These are phyloP conservation scores for Phytophthora hibernalis DNA, from an alignment of 352 stramenopile species.

Conservation along the genomic window DNA sequence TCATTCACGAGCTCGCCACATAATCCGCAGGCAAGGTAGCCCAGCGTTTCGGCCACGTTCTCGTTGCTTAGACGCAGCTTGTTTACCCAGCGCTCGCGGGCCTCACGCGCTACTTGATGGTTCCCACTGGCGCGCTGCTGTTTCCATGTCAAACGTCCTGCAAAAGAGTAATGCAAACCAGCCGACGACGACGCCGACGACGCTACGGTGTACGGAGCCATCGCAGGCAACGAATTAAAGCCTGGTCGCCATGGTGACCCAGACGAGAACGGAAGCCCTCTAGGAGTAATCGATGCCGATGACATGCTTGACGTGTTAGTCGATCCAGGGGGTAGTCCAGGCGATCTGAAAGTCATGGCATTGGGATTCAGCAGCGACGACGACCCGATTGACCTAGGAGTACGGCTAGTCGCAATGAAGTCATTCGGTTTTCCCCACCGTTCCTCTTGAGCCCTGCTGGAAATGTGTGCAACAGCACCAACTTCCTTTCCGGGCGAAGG, in stretches of 20 bases:
- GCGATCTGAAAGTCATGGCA: conserved; percentile 29
- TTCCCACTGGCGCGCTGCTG: conserved; percentile 36
- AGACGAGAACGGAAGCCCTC: conserved; percentile 18
- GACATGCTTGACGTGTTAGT: conserved; percentile 14
- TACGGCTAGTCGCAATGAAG: conserved; percentile 16
- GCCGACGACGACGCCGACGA: conserved; percentile 27
- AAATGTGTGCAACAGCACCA: conserved; percentile 6
- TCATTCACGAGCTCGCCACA: conserved; percentile 80
- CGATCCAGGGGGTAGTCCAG: conserved; percentile 16
- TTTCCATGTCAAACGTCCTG: conserved; percentile 52
- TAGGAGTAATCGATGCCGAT: conserved; percentile 16
- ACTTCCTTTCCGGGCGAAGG: conserved; percentile 7
- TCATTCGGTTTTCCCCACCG: conserved; percentile 24
- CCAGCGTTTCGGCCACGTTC: conserved; percentile 56
- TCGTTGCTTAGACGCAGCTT: conserved; percentile 50
- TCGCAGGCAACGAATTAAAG: conserved; percentile 15
- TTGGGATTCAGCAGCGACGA: conserved; percentile 31
- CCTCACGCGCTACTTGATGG: conserved; percentile 35
- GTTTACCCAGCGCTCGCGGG: conserved; percentile 50
- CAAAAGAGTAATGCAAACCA: conserved; percentile 28
- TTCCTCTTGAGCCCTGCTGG: conserved; percentile 15
- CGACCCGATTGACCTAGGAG: conserved; percentile 17
- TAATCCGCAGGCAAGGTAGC: conserved; percentile 69
- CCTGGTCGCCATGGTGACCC: conserved; percentile 34
- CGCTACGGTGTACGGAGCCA: conserved; percentile 17